A percentile compares a stretch with the other conserved stretches of the same genome.
These are phyloP conservation scores for Chamaecrista fasciculata DNA, from an alignment of 306 rosid genomes.

Conservation along the genomic window DNA sequence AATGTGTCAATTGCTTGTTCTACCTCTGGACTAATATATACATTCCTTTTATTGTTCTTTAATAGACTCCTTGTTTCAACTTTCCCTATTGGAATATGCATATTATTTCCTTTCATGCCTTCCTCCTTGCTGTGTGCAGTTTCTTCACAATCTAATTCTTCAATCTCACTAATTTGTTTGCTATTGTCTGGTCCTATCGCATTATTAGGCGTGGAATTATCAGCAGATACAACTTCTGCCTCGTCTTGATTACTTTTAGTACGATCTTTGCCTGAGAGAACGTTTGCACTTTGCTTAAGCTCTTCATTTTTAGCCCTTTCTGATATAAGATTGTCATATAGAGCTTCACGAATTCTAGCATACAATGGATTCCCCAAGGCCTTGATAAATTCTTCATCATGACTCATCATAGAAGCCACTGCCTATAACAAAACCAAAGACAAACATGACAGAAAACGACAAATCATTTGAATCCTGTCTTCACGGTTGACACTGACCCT, in stretches of 20 bases:
- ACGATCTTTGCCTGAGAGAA: slow-evolving; percentile 32
- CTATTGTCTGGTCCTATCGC: slow-evolving; percentile 10
- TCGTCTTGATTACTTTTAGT: slow-evolving; percentile 22
- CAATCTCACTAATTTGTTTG: slow-evolving; percentile 56
- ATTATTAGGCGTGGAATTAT: slow-evolving; percentile 20
- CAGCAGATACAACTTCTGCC: slow-evolving; percentile 26
- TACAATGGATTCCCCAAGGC: slow-evolving; percentile 59
- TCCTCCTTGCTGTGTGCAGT: slow-evolving; percentile 29
- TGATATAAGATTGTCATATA: slow-evolving; percentile 34
- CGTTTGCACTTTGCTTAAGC: slow-evolving; percentile 11
- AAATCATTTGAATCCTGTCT: slow-evolving; percentile 13
- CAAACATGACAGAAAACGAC: background rate
- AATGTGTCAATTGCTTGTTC: slow-evolving; percentile 67
- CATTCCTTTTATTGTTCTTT: slow-evolving; percentile 31
- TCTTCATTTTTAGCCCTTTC: slow-evolving; percentile 30
- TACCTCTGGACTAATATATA: slow-evolving; percentile 57
- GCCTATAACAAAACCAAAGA: slow-evolving; percentile 36
- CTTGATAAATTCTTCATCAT: slow-evolving; percentile 52
- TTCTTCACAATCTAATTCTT: slow-evolving; percentile 51
- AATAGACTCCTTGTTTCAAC: background rate
- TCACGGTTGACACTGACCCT: slow-evolving; percentile 2
- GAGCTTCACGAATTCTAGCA: slow-evolving; percentile 57
- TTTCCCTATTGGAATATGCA: slow-evolving; percentile 21
- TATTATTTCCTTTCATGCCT: slow-evolving; percentile 8
- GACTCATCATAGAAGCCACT: slow-evolving; percentile 53